Evolutionary conservation across 306 rosid genomes (phyloP).

Genomic region (Betula pendula): DNA sequence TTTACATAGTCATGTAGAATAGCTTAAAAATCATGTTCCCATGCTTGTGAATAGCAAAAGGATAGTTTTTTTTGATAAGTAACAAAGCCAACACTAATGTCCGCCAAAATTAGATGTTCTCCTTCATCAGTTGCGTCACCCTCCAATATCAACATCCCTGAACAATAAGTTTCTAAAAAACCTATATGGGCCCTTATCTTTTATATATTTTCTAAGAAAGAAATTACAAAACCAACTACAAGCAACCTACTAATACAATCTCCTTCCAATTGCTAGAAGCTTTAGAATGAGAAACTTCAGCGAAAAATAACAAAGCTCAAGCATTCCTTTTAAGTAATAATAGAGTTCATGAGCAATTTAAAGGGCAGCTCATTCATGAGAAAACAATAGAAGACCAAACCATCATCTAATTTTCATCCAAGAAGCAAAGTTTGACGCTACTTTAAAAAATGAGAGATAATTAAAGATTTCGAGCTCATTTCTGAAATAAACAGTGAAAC

Average conservation of each 20-base stretch:
- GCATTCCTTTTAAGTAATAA: background rate
- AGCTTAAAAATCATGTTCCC: background rate
- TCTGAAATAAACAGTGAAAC: background rate
- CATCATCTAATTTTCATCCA: background rate
- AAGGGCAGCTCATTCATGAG: background rate
- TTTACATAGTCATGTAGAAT: background rate
- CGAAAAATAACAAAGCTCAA: background rate
- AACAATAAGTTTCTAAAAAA: background rate
- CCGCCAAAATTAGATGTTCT: background rate
- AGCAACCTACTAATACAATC: background rate
- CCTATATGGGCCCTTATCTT: background rate
- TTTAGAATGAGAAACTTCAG: background rate
- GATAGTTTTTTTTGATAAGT: no score
- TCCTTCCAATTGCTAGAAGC: background rate
- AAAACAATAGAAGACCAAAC: background rate
- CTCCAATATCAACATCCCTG: background rate
- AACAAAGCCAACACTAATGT: background rate
- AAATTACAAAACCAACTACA: background rate
- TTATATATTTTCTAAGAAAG: background rate
- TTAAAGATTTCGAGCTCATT: slow-evolving; percentile 20
- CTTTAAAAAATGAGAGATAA: background rate
- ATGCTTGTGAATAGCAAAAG: background rate
- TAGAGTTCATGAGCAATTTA: no score
- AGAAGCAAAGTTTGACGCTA: background rate
- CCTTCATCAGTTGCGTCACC: background rate